Percentiles rank a stretch among this genome's conserved stretches.
phyloP scores from a whole-genome alignment of 805 yeast genomes.

The Cyberlindnera mississippiensis region DNA sequence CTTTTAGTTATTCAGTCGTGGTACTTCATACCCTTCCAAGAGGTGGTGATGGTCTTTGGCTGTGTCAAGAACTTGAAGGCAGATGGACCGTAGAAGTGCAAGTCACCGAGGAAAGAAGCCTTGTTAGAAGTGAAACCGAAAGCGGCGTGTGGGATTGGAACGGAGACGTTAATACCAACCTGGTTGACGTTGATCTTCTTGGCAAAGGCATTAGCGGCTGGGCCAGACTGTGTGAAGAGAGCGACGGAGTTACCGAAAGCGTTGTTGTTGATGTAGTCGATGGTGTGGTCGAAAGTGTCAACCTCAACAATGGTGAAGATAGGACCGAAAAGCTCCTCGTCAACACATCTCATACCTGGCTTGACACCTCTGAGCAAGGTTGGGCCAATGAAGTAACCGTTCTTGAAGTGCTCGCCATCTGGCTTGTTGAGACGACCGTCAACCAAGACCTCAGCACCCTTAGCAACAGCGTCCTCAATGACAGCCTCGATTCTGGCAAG shows the following conservation, averaged over 20 bases:
- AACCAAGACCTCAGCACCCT: constrained; percentile 59
- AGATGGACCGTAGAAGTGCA: constrained; percentile 76
- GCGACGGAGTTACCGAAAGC: constrained; percentile 73
- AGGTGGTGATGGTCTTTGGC: constrained; percentile 70
- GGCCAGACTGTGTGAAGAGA: constrained; percentile 64
- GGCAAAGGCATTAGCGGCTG: constrained; percentile 64
- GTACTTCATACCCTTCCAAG: constrained; percentile 46
- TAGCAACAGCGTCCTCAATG: constrained; percentile 52
- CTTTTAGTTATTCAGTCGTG: neutral
- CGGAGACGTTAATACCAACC: constrained; percentile 74
- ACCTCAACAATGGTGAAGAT: constrained; percentile 60
- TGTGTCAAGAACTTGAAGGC: constrained; percentile 71
- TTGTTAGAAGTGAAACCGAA: constrained; percentile 78
- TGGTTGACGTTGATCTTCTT: constrained; percentile 68
- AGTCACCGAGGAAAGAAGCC: constrained; percentile 74
- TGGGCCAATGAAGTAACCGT: constrained; percentile 72
- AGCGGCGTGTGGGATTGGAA: constrained; percentile 80
- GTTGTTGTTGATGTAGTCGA: constrained; percentile 51
- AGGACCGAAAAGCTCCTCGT: constrained; percentile 76
- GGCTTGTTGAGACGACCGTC: constrained; percentile 51
- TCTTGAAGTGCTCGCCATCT: constrained; percentile 37
- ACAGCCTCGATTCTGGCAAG: constrained; percentile 51
- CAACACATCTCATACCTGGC: constrained; percentile 69
- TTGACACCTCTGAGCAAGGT: constrained; percentile 58
- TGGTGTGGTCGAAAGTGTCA: constrained; percentile 65